Conservation (phyloP, 495 filamentous ascomycete species). For the Aspergillus cristatus region DNA sequence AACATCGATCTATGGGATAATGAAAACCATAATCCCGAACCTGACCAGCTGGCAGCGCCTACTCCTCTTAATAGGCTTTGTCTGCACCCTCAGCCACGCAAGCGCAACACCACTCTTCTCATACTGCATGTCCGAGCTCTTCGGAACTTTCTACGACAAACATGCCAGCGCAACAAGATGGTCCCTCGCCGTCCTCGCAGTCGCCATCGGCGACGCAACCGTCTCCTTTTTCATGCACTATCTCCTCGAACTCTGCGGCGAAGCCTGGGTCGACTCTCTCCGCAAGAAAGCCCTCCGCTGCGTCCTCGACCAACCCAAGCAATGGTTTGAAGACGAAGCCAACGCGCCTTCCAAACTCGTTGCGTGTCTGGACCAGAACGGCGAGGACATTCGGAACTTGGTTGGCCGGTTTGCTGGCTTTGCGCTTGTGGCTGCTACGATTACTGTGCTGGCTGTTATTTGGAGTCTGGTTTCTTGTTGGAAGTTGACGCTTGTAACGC, state of each 20-base stretch:
- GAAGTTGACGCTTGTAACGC: constrained; percentile 72
- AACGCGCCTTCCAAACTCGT: constrained; percentile 56
- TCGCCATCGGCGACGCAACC: constrained; percentile 57
- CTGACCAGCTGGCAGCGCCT: constrained; percentile 42
- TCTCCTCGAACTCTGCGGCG: constrained; percentile 59
- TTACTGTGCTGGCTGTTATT: constrained; percentile 54
- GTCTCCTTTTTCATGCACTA: constrained; percentile 59
- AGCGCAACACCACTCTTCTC: constrained; percentile 69
- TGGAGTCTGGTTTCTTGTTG: constrained; percentile 73
- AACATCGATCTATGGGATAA: constrained; percentile 46
- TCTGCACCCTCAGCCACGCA: constrained; percentile 54
- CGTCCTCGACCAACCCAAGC: constrained; percentile 67
- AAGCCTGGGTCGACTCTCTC: constrained; percentile 70
- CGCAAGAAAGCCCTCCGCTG: constrained; percentile 58
- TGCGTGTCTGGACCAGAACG: constrained; percentile 69
- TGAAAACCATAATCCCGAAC: constrained; percentile 64
- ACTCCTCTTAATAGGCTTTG: constrained; percentile 51
- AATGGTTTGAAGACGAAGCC: constrained; percentile 71
- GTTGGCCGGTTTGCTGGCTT: constrained; percentile 69
- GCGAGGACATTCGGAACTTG: constrained; percentile 79
- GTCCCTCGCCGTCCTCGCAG: constrained; percentile 58
- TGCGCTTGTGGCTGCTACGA: constrained; percentile 51
- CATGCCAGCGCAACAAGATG: constrained; percentile 44
- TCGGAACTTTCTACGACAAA: constrained; percentile 55
- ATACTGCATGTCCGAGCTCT: constrained; percentile 64